These are phyloP conservation scores for Carex myosuroides DNA, from an alignment of 176 grass and related monocot genomes.

Conservation along the genomic window DNA sequence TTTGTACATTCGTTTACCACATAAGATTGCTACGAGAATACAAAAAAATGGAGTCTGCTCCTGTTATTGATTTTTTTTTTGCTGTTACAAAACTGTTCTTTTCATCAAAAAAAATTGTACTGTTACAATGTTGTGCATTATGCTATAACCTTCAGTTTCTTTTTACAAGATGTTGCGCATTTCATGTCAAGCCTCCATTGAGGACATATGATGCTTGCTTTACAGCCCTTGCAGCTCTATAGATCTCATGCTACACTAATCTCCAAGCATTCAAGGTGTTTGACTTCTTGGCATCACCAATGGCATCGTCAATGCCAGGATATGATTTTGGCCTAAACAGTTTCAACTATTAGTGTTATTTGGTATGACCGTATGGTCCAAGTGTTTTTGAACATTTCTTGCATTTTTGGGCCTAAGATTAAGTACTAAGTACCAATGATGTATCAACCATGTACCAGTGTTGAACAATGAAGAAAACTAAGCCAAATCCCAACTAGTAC, in stretches of 20 bases:
- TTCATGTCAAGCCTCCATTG: conserved; percentile 59
- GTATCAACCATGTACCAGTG: no score
- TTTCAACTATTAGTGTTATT: background rate
- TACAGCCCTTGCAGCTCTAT: conserved; percentile 65
- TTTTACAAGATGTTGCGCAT: background rate
- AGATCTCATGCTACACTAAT: conserved; percentile 70
- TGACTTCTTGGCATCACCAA: conserved; percentile 42
- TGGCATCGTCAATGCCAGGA: conserved; percentile 53
- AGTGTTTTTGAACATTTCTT: background rate
- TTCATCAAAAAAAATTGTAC: background rate
- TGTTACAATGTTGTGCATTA: background rate
- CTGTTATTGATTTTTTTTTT: background rate
- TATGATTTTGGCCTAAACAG: conserved; percentile 31
- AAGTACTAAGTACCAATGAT: background rate
- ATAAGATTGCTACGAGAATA: no score
- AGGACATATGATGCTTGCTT: conserved; percentile 56
- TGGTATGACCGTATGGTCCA: background rate
- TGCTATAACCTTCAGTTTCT: background rate
- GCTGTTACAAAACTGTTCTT: background rate
- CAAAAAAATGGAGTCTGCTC: no score
- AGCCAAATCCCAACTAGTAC: no score
- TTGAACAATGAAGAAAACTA: no score
- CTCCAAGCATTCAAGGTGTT: conserved; percentile 49
- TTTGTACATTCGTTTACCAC: no score
- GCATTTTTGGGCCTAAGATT: background rate